Evolutionary conservation across 495 filamentous ascomycete species (phyloP), one percentile per base, ranked within the genome.

Genomic region (Parachaetomium inaequale): DNA sequence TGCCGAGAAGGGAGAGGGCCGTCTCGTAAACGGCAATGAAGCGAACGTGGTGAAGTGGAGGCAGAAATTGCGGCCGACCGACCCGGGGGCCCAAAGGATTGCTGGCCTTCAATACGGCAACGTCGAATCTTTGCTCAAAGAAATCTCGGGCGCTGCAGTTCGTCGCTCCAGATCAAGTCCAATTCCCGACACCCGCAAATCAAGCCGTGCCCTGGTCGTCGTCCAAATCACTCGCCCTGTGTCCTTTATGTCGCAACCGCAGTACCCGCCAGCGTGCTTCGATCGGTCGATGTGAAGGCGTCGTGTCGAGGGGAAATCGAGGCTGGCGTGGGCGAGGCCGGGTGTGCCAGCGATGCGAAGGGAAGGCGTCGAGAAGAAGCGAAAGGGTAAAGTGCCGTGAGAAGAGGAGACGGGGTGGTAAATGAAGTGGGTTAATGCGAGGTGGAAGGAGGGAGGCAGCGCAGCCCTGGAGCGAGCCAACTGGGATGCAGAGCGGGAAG

Each of bases 391-490:
- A 66, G 46, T 53, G 58, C 47, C 58, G 70, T 55, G 60, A 55
- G 55, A 65, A 70, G 47, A 60, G 54, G 64, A 42, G 50, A 64
- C 61, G 66, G 56, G 67, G 62, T 40, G 59, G 59, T 59, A 61
- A 64, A 63, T 54, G 59, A 61, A 64, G 62, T 54, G 59, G 61
- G 57, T 63, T 58, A 60, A 65, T 66, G 63, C 60, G 55, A 53
- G 62, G 29, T 50, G 17, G 46, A 43, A 38, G 64, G 66, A 68
- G 69, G 66, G 67, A 68, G 69, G 66, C 62, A 65, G 69, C 69
- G 65, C 67, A 66, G 69, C 66, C 66, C n/a, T n/a, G n/a, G n/a
- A n/a, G n/a, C n/a, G n/a, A 46, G 55, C 55, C 52, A 55, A 55
- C 38, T 56, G 55, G 59, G 42, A 21, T 52, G 52, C 45, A 28